Conservation (phyloP, 2,329 filamentous ascomycete species). For the Hypocreales sp. region DNA sequence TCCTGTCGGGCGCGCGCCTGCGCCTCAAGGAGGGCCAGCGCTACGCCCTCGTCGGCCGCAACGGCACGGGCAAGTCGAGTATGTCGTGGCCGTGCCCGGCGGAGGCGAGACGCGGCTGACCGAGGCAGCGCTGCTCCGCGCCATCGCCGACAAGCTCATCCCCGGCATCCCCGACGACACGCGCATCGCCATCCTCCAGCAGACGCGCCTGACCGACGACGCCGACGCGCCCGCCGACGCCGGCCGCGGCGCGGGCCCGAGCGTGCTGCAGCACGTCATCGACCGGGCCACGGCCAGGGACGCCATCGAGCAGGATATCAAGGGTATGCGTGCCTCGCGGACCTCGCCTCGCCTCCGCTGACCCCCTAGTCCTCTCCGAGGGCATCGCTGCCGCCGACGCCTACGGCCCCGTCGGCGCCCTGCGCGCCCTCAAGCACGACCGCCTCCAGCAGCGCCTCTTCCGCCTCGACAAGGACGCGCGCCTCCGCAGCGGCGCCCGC, state of each 20-base stretch:
- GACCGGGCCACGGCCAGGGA: constrained; percentile 41
- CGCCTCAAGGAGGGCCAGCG: constrained; percentile 56
- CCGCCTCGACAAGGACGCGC: constrained; percentile 56
- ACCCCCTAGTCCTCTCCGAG: constrained; percentile 41
- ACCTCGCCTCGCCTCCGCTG: no score
- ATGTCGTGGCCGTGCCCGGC: no score
- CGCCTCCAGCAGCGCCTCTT: constrained; percentile 48
- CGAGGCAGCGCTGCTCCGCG: constrained; percentile 52
- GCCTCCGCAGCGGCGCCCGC: constrained; percentile 57
- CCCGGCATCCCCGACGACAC: constrained; percentile 56
- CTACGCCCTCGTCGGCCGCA: constrained; percentile 67
- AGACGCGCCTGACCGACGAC: constrained; percentile 30
- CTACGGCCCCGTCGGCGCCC: constrained; percentile 40
- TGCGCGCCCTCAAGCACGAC: constrained; percentile 47
- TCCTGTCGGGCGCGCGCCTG: constrained; percentile 54
- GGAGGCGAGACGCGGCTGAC: no score
- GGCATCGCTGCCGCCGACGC: constrained; percentile 43
- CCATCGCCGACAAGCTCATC: constrained; percentile 64
- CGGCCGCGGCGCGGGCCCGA: constrained; percentile 7
- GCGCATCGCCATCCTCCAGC: constrained; percentile 52
- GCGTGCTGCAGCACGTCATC: constrained; percentile 54
- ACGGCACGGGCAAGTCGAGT: constrained; percentile 76
- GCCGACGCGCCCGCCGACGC: constrained; percentile 13
- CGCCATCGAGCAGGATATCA: constrained; percentile 43
- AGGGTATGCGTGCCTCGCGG: constrained; percentile 26